Percentiles rank a stretch among this genome's conserved stretches.
Evolutionary conservation across 805 yeast genomes (phyloP).

Genomic region (Ogataea siamensis): DNA sequence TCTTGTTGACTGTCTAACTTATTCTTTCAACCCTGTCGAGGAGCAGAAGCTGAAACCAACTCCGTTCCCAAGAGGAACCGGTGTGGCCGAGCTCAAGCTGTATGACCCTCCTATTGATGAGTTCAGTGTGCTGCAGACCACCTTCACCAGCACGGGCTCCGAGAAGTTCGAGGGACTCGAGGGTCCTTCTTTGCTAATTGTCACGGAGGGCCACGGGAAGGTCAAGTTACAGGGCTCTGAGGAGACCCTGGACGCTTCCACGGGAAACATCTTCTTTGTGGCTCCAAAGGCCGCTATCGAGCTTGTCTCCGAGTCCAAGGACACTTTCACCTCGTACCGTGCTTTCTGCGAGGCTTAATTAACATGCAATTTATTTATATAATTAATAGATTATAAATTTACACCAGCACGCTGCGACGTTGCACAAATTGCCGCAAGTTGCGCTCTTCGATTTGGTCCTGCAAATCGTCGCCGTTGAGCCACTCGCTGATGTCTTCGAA

Average conservation of each 20-base stretch:
- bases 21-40: slow-evolving; percentile 82
- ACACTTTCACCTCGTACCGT: slow-evolving; percentile 73
- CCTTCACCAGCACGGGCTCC: slow-evolving; percentile 50
- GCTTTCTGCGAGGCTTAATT: slow-evolving; percentile 76
- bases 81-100: slow-evolving; percentile 63
- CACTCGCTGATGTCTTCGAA: slow-evolving; percentile 63
- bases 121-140: slow-evolving; percentile 87
- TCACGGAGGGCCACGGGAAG: slow-evolving; percentile 77
- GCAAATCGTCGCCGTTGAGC: slow-evolving; percentile 52
- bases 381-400: slow-evolving; percentile 2
- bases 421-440: slow-evolving; percentile 16
- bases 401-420: slow-evolving; percentile 8
- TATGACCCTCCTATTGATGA: slow-evolving; percentile 97
- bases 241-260: slow-evolving; percentile 42
- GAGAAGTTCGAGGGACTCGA: slow-evolving; percentile 60
- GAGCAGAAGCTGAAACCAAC: slow-evolving; percentile 84
- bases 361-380: slow-evolving; percentile 2
- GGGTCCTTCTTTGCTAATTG: slow-evolving; percentile 87
- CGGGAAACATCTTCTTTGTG: slow-evolving; percentile 82
- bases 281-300: slow-evolving; percentile 73
- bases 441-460: slow-evolving; percentile 31
- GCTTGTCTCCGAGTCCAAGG: slow-evolving; percentile 48
- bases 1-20: slow-evolving; percentile 87
- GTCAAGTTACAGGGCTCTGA: slow-evolving; percentile 41
- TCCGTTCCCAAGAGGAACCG: slow-evolving; percentile 56